Conservation (phyloP, 148 eudicot species). For the Cornus controversa region DNA sequence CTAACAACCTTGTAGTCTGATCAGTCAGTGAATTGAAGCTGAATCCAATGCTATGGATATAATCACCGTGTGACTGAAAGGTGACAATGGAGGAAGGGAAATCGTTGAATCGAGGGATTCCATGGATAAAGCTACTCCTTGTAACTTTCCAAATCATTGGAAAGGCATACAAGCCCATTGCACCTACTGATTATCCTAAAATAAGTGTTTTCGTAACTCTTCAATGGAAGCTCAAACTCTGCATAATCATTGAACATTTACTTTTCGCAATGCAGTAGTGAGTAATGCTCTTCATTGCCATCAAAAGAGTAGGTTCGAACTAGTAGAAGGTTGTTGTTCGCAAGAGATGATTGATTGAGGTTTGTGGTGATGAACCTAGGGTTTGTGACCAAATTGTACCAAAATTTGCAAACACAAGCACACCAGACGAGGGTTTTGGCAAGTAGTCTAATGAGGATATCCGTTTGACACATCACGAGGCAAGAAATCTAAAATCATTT, state of each 20-base stretch:
- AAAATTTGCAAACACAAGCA: too few species aligned
- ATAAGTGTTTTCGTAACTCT: not conserved
- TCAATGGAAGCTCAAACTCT: not conserved
- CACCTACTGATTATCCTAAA: not conserved
- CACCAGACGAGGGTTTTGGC: too few species aligned
- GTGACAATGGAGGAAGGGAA: not conserved
- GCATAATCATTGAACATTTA: too few species aligned
- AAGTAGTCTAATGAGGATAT: not conserved
- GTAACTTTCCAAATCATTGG: not conserved
- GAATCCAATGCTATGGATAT: not conserved
- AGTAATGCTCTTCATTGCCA: not conserved
- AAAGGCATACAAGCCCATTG: not conserved
- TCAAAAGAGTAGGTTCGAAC: not conserved
- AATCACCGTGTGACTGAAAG: not conserved
- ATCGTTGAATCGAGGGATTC: too few species aligned
- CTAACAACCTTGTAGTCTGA: not conserved
- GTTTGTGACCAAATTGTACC: too few species aligned
- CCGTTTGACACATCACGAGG: not conserved
- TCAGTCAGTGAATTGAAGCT: not conserved
- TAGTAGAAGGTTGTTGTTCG: not conserved
- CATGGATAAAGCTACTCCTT: too few species aligned
- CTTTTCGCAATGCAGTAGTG: not conserved
- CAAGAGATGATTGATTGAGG: not conserved
- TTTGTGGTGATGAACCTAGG: not conserved
- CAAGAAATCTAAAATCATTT: too few species aligned